These are phyloP conservation scores for Penicillium digitatum DNA, from an alignment of 2,329 filamentous ascomycete species.

Conservation along the genomic window DNA sequence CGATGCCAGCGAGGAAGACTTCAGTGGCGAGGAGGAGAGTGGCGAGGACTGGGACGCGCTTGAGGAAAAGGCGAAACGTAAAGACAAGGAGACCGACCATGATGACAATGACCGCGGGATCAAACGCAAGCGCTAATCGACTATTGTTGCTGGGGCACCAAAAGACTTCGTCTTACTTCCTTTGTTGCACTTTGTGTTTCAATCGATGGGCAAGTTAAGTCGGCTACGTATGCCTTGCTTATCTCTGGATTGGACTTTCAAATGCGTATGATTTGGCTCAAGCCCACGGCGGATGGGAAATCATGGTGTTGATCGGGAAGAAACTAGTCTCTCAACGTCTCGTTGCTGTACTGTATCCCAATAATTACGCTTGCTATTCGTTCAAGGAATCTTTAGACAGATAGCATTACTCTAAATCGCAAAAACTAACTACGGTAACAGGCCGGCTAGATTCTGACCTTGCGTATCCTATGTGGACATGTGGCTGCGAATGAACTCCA, in stretches of 20 bases:
- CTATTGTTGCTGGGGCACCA: not conserved
- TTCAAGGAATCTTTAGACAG: not conserved
- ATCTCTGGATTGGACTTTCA: not conserved
- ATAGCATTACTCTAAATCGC: not conserved
- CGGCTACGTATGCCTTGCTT: not conserved
- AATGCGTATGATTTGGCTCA: not conserved
- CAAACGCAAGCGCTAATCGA: slow-evolving; percentile 65
- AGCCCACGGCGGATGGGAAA: not conserved
- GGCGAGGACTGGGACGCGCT: slow-evolving; percentile 93
- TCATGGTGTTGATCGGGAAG: not conserved
- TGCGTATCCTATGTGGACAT: not conserved
- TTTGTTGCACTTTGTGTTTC: not conserved
- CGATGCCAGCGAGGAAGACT: slow-evolving; percentile 60
- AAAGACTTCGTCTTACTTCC: slow-evolving; percentile 2
- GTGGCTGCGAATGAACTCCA: not conserved
- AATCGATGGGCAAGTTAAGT: not conserved
- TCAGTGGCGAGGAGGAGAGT: slow-evolving; percentile 63
- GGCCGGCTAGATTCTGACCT: not conserved
- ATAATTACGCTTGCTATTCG: not conserved
- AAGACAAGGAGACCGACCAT: slow-evolving; percentile 54
- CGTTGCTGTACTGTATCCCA: slow-evolving; percentile 1
- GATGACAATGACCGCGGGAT: slow-evolving; percentile 59
- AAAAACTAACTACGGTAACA: not conserved
- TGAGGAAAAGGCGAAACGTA: slow-evolving; percentile 74
- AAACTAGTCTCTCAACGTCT: not conserved